Evolutionary conservation across 305 asterid species (phyloP).

Genomic region (Solanum hybrid): DNA sequence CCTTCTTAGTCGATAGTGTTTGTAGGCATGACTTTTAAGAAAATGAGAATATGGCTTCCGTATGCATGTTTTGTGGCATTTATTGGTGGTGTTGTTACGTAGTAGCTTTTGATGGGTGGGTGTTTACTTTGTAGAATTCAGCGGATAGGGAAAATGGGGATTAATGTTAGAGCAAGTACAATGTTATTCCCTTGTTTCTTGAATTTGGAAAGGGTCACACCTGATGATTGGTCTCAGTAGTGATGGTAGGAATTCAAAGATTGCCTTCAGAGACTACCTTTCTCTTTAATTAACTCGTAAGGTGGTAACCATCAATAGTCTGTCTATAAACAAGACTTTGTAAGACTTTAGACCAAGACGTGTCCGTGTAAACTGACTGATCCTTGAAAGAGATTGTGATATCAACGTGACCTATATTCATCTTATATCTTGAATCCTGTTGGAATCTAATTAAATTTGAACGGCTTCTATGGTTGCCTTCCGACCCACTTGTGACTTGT

Average conservation of each 20-base stretch:
- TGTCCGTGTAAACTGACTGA: not conserved
- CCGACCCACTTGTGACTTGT: not conserved
- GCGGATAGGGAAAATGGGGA: not conserved
- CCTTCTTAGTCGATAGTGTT: conserved; percentile 51
- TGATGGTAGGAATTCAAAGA: not conserved
- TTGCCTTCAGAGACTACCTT: not conserved
- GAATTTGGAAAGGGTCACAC: not conserved
- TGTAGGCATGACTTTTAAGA: not conserved
- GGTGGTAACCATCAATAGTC: not conserved
- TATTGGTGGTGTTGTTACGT: not conserved
- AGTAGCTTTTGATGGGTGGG: not conserved
- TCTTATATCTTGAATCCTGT: not conserved
- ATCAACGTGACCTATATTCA: not conserved
- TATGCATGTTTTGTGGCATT: conserved; percentile 3
- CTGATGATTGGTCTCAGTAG: not conserved
- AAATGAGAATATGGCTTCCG: not conserved
- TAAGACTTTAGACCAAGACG: not conserved
- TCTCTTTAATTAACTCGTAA: not conserved
- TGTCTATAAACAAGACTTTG: not conserved
- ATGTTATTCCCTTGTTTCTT: not conserved
- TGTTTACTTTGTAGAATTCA: not conserved
- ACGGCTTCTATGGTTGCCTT: not conserved
- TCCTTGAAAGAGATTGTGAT: not conserved
- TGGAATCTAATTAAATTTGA: not conserved
- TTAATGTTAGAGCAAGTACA: conserved; percentile 12